Evolutionary conservation across 2,329 filamentous ascomycete species (phyloP).

Genomic region (Gaeumannomyces tritici): DNA sequence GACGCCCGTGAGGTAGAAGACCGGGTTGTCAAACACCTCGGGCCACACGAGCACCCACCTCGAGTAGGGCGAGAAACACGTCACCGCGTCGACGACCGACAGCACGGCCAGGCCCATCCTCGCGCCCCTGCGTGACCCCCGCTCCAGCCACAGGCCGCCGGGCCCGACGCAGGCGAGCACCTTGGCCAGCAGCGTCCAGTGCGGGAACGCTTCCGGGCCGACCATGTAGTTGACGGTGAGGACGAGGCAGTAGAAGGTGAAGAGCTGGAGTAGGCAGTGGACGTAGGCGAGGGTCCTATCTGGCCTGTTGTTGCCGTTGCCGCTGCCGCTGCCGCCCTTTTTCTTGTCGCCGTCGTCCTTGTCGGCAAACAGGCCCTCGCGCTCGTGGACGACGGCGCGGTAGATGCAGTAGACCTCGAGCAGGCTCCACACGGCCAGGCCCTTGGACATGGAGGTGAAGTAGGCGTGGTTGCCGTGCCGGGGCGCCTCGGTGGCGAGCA

Average conservation of each 20-base stretch:
- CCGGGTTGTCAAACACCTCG: slow-evolving; percentile 4
- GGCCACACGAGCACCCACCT: slow-evolving; percentile 1
- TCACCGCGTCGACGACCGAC: not conserved
- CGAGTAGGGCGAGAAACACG: slow-evolving; percentile 1
- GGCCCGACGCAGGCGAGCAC: slow-evolving; percentile 7
- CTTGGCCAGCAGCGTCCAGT: slow-evolving; percentile 9
- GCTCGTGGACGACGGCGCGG: slow-evolving; percentile 1
- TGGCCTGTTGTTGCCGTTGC: too few species aligned
- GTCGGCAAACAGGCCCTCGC: not conserved
- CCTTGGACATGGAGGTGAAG: slow-evolving; percentile 1
- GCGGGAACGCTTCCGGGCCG: not conserved
- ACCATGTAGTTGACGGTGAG: slow-evolving; percentile 2
- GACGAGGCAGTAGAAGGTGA: slow-evolving; percentile 2
- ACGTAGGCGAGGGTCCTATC: not conserved
- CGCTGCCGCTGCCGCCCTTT: not conserved
- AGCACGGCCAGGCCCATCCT: slow-evolving; percentile 7
- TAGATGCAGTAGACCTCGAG: slow-evolving; percentile 9
- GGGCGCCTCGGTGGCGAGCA: slow-evolving; percentile 5
- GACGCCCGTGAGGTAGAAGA: slow-evolving; percentile 1
- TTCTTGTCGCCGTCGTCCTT: not conserved
- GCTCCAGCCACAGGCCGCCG: slow-evolving; percentile 6
- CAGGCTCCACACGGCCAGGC: slow-evolving; percentile 2
- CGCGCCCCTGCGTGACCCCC: slow-evolving; percentile 5
- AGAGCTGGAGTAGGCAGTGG: not conserved
- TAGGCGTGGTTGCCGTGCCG: not conserved